These are phyloP conservation scores for Phaffomyces thermotolerans DNA, from an alignment of 805 yeast genomes.

Conservation along the genomic window DNA sequence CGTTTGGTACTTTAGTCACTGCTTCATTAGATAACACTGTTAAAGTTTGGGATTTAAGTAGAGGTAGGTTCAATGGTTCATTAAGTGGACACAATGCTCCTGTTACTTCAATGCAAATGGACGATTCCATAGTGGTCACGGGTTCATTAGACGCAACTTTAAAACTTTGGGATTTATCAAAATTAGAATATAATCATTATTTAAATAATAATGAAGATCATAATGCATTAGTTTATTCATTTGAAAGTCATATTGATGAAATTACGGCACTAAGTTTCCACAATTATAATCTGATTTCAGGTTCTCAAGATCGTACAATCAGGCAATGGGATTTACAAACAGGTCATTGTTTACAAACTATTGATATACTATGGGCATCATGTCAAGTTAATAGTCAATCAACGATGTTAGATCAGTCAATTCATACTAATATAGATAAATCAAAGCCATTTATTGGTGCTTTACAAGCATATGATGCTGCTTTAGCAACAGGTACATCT, in stretches of 20 bases:
- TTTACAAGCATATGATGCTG: conserved; percentile 66
- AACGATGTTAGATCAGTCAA: conserved; percentile 8
- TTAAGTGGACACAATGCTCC: conserved; percentile 56
- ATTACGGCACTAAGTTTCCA: conserved; percentile 55
- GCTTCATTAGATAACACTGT: conserved; percentile 75
- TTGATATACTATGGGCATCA: conserved; percentile 60
- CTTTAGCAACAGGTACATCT: conserved; percentile 70
- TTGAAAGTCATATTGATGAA: conserved; percentile 61
- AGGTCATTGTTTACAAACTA: conserved; percentile 62
- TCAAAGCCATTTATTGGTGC: conserved; percentile 49
- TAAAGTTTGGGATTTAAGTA: conserved; percentile 75
- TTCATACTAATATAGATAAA: conserved; percentile 8
- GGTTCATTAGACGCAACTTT: conserved; percentile 62
- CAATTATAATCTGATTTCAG: conserved; percentile 50
- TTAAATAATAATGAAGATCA: conserved; percentile 12
- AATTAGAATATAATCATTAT: conserved; percentile 14
- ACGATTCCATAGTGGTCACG: conserved; percentile 39
- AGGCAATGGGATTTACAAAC: conserved; percentile 68
- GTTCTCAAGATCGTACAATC: conserved; percentile 64
- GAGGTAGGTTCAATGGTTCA: conserved; percentile 41
- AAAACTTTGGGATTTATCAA: conserved; percentile 50
- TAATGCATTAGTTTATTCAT: conserved; percentile 38
- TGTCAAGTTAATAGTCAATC: conserved; percentile 19
- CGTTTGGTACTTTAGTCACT: conserved; percentile 70
- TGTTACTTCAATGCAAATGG: conserved; percentile 54